Percentiles rank a stretch among this genome's conserved stretches.
Conservation (phyloP, 2,329 filamentous ascomycete genomes). For the Cordyceps farinosa region DNA sequence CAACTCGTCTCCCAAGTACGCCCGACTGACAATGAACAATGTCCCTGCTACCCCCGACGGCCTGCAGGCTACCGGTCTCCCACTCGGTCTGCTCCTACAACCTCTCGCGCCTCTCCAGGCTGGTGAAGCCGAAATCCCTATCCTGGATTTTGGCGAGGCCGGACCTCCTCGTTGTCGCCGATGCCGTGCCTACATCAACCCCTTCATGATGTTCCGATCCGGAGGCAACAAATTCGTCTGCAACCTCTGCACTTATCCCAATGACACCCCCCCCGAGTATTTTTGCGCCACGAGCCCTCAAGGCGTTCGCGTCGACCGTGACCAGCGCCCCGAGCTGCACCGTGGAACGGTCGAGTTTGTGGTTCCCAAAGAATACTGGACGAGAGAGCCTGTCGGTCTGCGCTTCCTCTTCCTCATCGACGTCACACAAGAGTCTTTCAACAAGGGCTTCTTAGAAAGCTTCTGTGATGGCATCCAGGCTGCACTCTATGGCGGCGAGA, state of each 20-base stretch:
- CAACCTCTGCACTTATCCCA: constrained; percentile 96
- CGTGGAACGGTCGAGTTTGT: constrained; percentile 93
- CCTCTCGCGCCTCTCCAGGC: constrained; percentile 78
- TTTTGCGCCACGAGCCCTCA: constrained; percentile 87
- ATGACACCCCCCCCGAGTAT: constrained; percentile 89
- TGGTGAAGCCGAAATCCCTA: constrained; percentile 82
- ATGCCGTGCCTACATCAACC: constrained; percentile 96
- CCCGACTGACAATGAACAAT: constrained; percentile 87
- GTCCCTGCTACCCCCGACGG: constrained; percentile 82
- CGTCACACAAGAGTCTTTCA: constrained; percentile 85
- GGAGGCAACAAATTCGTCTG: constrained; percentile 97
- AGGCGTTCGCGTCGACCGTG: constrained; percentile 80
- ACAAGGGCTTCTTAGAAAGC: constrained; percentile 84
- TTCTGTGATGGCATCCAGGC: constrained; percentile 85
- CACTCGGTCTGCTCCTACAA: constrained; percentile 83
- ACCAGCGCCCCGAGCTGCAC: constrained; percentile 84
- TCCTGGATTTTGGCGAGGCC: constrained; percentile 88
- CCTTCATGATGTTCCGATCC: constrained; percentile 95
- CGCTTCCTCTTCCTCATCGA: constrained; percentile 91
- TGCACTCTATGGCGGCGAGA: constrained; percentile 73
- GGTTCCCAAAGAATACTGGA: constrained; percentile 98
- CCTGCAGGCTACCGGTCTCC: constrained; percentile 73
- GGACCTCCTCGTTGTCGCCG: constrained; percentile 89
- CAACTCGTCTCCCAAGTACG: constrained; percentile 92
- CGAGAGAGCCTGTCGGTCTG: constrained; percentile 83